A percentile compares a stretch with the other conserved stretches of the same genome.
These are phyloP conservation scores for Botrytis fragariae DNA, from an alignment of 2,329 filamentous ascomycete genomes.

Conservation along the genomic window DNA sequence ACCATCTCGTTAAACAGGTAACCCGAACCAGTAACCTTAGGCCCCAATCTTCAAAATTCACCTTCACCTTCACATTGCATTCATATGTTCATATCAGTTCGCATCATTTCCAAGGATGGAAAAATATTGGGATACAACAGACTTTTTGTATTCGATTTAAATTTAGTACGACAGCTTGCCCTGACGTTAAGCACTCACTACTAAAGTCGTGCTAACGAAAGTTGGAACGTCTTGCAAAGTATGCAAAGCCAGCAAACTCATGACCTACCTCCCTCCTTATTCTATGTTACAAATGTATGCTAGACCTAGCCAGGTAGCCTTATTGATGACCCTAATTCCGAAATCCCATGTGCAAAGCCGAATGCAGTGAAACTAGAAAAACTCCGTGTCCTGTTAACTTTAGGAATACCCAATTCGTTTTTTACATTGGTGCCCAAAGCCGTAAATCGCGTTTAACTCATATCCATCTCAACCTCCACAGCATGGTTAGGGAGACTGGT, in stretches of 20 bases:
- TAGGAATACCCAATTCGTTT: constrained; percentile 18
- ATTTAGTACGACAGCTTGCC: background rate
- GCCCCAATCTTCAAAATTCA: background rate
- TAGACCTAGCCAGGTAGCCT: constrained; percentile 21
- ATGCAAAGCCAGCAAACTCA: constrained; percentile 14
- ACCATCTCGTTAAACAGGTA: constrained; percentile 3
- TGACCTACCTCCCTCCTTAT: constrained; percentile 16
- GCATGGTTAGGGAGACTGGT: constrained; percentile 16
- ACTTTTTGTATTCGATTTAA: constrained; percentile 1
- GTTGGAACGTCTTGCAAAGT: constrained; percentile 10
- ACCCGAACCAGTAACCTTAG: constrained; percentile 4
- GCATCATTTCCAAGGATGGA: background rate
- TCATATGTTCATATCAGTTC: background rate
- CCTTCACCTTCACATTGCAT: constrained; percentile 3
- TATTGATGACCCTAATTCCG: constrained; percentile 17
- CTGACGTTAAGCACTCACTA: background rate
- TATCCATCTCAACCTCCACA: constrained; percentile 44
- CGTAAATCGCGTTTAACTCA: constrained; percentile 39
- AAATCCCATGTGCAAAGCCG: constrained; percentile 22
- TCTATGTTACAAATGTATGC: constrained; percentile 24
- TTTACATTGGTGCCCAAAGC: constrained; percentile 18
- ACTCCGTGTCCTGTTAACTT: constrained; percentile 22
- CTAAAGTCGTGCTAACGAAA: constrained; percentile 10
- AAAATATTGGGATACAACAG: background rate
- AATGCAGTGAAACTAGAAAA: constrained; percentile 21